Percentiles rank a stretch among this genome's conserved stretches.
These are phyloP conservation scores for Sphaerulina vaccinii DNA, from an alignment of 2,329 filamentous ascomycete genomes.

Conservation along the genomic window DNA sequence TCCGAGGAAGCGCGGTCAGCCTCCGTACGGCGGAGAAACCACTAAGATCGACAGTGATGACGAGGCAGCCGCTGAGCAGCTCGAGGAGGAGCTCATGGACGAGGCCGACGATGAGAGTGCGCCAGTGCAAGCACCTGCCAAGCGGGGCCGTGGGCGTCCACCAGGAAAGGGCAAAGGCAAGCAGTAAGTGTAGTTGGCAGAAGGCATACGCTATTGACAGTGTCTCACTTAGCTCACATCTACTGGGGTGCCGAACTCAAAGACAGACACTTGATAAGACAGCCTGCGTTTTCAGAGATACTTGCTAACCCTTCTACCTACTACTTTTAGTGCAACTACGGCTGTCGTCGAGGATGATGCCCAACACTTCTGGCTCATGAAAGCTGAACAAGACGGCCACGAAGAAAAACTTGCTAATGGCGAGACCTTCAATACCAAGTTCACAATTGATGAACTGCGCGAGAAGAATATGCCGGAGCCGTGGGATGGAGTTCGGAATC, in stretches of 20 bases:
- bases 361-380: constrained; percentile 49
- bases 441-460: constrained; percentile 87
- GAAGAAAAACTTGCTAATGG: constrained; percentile 66
- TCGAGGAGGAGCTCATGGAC: constrained; percentile 33
- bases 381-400: constrained; percentile 74
- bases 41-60: constrained; percentile 34
- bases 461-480: constrained; percentile 73
- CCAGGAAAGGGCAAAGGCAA: constrained; percentile 23
- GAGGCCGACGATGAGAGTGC: constrained; percentile 8
- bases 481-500: constrained; percentile 70
- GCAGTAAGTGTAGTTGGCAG: too few species aligned
- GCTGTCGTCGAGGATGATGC: constrained; percentile 7
- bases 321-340: too few species aligned
- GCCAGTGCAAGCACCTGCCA: constrained; percentile 14
- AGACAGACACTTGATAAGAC: too few species aligned
- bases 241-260: too few species aligned
- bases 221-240: too few species aligned
- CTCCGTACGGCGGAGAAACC: constrained; percentile 33
- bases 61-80: constrained; percentile 31
- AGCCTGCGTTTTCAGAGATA: too few species aligned
- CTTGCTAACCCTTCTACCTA: too few species aligned
- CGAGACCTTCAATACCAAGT: constrained; percentile 82
- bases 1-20: constrained; percentile 32
- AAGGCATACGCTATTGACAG: too few species aligned
- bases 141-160: constrained; percentile 16